Base-by-base conservation (phyloP, 1,284 basidiomycete genomes). In the Omphalotus olearius region DNA sequence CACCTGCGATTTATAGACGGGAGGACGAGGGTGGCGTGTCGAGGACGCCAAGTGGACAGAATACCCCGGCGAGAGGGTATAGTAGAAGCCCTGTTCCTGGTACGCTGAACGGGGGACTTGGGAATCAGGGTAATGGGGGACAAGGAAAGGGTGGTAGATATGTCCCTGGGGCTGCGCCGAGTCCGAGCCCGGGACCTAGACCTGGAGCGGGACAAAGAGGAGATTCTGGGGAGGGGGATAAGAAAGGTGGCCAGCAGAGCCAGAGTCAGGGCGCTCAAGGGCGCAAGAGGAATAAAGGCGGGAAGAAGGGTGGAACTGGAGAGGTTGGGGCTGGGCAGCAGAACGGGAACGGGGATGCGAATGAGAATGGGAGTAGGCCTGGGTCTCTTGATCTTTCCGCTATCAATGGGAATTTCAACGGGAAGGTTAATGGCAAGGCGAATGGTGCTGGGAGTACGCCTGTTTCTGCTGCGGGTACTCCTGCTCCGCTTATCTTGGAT, bases 1-100 rank as follows among this genome's bases (percentile, higher is more conserved):
- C 93, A 0, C 92, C 93, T 0, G 76, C 83, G 10, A 88, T 89
- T 36, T 98, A 88, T 74, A 91, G 88, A 67, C 81, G 93, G 13
- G 90, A 93, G 63, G 94, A 96, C 57, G 91, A 93, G 60, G 88
- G 87, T 35, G 81, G 83, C n/a, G 75, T 75, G 59, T 68, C 71
- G 57, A 78, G 75, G 1, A 70, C 72, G n/a, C 68, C 72, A 59
- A 64, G 68, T 56, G 81, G 82, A 0, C 76, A 76, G 3, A 71
- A 79, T 18, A 86, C 85, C 9, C 86, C 85, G 10, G 75, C 76
- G 38, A 69, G 81, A 46, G 53, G 65, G 64, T 85, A 80, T 66
- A 78, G 71, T 51, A 77, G 84, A 53, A 85, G 80, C 59, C 80
- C 79, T 16, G 80, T 72, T 4, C 67, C 75, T 57, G 59, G 67